phyloP scores from a whole-genome alignment of 148 eudicot species.

The Spergularia bocconei region DNA sequence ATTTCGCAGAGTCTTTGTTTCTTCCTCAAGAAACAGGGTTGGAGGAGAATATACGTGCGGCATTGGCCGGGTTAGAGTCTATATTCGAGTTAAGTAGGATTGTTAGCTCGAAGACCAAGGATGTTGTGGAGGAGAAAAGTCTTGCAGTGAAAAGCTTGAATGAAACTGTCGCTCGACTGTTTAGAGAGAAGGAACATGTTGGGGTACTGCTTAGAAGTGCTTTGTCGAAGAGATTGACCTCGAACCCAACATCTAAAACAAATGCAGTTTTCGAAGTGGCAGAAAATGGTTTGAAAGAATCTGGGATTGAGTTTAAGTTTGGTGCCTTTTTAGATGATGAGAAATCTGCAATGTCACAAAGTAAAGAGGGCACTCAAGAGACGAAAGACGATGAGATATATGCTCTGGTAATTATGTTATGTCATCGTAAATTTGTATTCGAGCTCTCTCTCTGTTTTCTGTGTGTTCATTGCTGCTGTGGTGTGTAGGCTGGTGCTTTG shows the following conservation, averaged over 20 bases:
- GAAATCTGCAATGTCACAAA: constrained; percentile 25
- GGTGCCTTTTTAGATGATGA: constrained; percentile 45
- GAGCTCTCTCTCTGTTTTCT: not conserved
- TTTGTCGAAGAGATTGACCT: constrained; percentile 63
- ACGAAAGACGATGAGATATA: constrained; percentile 81
- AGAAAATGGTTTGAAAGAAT: constrained; percentile 81
- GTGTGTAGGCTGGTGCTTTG: constrained; percentile 86
- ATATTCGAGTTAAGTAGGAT: constrained; percentile 59
- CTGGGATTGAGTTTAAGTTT: constrained; percentile 72
- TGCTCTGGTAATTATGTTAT: constrained; percentile 56
- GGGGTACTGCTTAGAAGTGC: constrained; percentile 87
- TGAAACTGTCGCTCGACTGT: constrained; percentile 68
- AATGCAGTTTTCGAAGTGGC: constrained; percentile 77
- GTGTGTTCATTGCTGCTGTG: constrained; percentile 20
- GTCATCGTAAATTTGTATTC: not conserved
- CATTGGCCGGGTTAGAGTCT: constrained; percentile 85
- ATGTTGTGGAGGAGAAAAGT: constrained; percentile 60
- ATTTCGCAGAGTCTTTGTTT: constrained; percentile 78
- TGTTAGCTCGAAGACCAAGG: constrained; percentile 56
- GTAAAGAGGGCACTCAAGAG: constrained; percentile 40
- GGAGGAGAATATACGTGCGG: constrained; percentile 85
- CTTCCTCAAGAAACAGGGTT: constrained; percentile 76
- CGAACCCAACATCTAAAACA: constrained; percentile 56
- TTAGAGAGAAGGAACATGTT: constrained; percentile 89
- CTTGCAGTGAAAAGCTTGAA: constrained; percentile 68